Base-by-base conservation (phyloP, 2,329 filamentous ascomycete genomes). In the Colletotrichum australisinense region DNA sequence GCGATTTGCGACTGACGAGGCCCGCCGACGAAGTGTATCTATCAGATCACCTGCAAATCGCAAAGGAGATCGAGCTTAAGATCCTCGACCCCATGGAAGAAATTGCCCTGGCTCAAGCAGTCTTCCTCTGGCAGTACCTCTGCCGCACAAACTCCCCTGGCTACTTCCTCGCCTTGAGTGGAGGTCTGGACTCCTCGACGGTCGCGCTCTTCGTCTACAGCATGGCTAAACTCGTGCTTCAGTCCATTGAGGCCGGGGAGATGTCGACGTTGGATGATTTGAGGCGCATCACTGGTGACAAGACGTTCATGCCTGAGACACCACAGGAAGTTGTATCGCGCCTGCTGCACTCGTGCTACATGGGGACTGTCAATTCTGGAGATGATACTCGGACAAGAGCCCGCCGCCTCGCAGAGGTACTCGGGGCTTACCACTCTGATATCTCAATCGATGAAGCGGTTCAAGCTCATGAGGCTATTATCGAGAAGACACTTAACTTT, bases 351-450 rank as follows among this genome's bases (percentile, higher is more conserved):
- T 91, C 88, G 2, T 87, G 85, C 72, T 93, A 88, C 79, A 91
- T 92, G 89, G 91, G 90, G 26, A 92, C 88, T 0, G 82, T 86
- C 72, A 90, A 92, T 78, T 90, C 87, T 0, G 88, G 86, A 11
- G 82, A 84, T 30, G 90, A 92, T 73, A 93, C 91, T 1, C 81
- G 91, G 11, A 84, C 83, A 12, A 84, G 91, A 81, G 52, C 85
- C 84, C n/a, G 91, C 92, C 55, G 89, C 88, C 7, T 62, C 9
- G 59, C 59, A 6, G 14, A 6, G 26, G 59, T 46, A 6, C 59
- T 62, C 22, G 59, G 59, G 12, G 59, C 59, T 22, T 22, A 49
- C 5, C 59, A 62, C 26, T 62, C 59, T 0, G 38, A 62, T 1
- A 62, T 72, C 81, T 62, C 59, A 28, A 62, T 62, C 14, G 59